Conservation (phyloP, 1,139 yeast genomes). For the Protomyces inundatus region DNA sequence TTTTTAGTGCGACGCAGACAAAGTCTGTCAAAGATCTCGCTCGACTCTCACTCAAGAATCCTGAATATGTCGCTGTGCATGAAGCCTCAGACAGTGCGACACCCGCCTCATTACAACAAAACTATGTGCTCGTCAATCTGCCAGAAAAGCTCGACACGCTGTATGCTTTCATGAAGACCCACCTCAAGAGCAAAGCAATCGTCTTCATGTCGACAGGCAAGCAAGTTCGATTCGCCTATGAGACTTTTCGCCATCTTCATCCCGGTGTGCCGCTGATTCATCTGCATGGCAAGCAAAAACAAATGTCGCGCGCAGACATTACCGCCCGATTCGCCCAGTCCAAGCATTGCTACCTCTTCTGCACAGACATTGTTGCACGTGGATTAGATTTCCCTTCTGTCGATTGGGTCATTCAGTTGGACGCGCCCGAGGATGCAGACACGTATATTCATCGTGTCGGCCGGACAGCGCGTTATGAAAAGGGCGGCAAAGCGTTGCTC, state of each 20-base stretch:
- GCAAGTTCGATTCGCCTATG: constrained; percentile 91
- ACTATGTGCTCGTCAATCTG: constrained; percentile 63
- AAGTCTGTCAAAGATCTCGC: constrained; percentile 85
- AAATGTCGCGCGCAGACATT: constrained; percentile 85
- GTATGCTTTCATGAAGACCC: constrained; percentile 87
- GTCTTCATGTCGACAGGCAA: constrained; percentile 90
- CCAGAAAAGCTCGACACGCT: constrained; percentile 79
- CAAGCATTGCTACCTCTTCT: constrained; percentile 80
- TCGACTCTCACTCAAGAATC: constrained; percentile 68
- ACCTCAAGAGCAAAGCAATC: constrained; percentile 73
- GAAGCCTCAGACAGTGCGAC: constrained; percentile 55
- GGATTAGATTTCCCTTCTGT: constrained; percentile 96
- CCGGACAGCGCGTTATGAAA: constrained; percentile 89
- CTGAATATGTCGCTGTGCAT: constrained; percentile 56
- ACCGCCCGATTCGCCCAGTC: constrained; percentile 80
- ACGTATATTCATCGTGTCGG: constrained; percentile 97
- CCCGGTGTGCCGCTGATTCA: constrained; percentile 94
- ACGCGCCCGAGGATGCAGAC: constrained; percentile 92
- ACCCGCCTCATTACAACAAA: constrained; percentile 81
- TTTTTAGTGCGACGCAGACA: constrained; percentile 91
- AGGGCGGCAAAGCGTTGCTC: constrained; percentile 76
- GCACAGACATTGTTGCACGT: constrained; percentile 95
- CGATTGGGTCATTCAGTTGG: constrained; percentile 95
- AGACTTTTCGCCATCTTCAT: constrained; percentile 81
- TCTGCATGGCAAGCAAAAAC: constrained; percentile 92